phyloP scores from a whole-genome alignment of 345 rosid species.

The Trapa bicornis region DNA sequence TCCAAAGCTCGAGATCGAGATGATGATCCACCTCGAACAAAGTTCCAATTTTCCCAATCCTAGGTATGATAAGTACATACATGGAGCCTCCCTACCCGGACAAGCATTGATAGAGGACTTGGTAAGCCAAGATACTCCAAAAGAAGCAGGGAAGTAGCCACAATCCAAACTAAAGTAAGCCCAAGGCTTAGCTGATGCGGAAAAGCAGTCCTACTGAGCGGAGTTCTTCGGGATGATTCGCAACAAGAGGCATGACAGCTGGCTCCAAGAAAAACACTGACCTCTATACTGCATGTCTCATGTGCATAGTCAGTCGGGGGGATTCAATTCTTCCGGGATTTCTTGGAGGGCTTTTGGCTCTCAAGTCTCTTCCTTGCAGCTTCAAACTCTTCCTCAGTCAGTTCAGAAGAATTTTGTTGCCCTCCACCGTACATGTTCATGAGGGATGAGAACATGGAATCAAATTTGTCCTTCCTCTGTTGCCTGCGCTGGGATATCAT shows the following conservation, averaged over 20 bases:
- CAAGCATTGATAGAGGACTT: background rate
- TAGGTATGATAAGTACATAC: too few species aligned
- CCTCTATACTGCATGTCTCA: conserved; percentile 10
- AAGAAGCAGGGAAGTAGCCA: background rate
- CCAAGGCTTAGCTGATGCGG: background rate
- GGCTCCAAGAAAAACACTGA: background rate
- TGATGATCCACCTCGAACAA: too few species aligned
- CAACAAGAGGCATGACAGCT: background rate
- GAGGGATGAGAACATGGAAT: conserved; percentile 77
- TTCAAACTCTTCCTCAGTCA: conserved; percentile 84
- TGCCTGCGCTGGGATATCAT: conserved; percentile 49
- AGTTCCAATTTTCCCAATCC: background rate
- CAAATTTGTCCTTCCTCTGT: conserved; percentile 55
- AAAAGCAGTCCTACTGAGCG: background rate
- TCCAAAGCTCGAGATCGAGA: too few species aligned
- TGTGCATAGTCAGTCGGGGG: background rate
- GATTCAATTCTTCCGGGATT: conserved; percentile 23
- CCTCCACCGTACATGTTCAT: conserved; percentile 56
- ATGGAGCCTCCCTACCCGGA: too few species aligned
- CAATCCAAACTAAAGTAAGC: background rate
- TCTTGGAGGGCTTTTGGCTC: conserved; percentile 32
- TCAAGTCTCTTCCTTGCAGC: conserved; percentile 66
- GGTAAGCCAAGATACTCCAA: background rate
- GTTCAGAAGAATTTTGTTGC: conserved; percentile 33
- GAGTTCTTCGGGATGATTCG: background rate